Percentiles rank a stretch among this genome's conserved stretches.
These are phyloP conservation scores for Astrothelium macrocarpum DNA, from an alignment of 495 filamentous ascomycete genomes.

Conservation along the genomic window DNA sequence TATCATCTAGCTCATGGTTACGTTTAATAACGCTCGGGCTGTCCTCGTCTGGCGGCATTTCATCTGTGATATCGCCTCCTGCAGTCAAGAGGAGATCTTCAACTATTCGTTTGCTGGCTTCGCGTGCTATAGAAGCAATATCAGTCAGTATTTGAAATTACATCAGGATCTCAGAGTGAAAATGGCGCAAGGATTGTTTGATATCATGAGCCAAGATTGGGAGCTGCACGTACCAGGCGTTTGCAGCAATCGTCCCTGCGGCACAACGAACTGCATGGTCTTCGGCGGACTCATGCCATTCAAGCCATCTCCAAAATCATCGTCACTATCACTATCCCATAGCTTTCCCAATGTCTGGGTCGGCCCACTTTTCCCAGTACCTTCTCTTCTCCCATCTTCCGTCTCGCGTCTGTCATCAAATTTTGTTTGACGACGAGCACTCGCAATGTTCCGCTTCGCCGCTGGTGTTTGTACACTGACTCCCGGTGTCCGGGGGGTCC, in stretches of 20 bases:
- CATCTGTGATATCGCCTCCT: constrained; percentile 48
- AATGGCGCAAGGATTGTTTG: neutral
- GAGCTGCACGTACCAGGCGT: constrained; percentile 62
- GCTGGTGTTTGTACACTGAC: constrained; percentile 54
- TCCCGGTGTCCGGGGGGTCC: constrained; percentile 59
- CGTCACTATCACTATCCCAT: constrained; percentile 31
- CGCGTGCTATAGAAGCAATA: constrained; percentile 48
- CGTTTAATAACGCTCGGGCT: constrained; percentile 11
- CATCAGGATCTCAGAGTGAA: neutral
- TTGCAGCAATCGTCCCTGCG: constrained; percentile 74
- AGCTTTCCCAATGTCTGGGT: neutral
- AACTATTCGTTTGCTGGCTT: constrained; percentile 87
- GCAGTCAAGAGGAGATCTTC: constrained; percentile 82
- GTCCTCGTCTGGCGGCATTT: constrained; percentile 14
- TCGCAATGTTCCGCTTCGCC: neutral
- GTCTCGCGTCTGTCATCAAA: neutral
- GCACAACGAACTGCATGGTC: constrained; percentile 93
- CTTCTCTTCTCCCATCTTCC: neutral
- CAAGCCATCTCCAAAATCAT: constrained; percentile 50
- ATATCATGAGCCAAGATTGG: neutral
- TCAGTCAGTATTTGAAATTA: neutral
- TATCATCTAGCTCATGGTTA: constrained; percentile 5
- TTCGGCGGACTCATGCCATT: constrained; percentile 71
- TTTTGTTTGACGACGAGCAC: neutral
- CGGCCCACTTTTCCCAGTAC: neutral